Percentiles rank a stretch among this genome's conserved stretches.
Conservation (phyloP, 306 rosid species). For the Carpinus fangiana region DNA sequence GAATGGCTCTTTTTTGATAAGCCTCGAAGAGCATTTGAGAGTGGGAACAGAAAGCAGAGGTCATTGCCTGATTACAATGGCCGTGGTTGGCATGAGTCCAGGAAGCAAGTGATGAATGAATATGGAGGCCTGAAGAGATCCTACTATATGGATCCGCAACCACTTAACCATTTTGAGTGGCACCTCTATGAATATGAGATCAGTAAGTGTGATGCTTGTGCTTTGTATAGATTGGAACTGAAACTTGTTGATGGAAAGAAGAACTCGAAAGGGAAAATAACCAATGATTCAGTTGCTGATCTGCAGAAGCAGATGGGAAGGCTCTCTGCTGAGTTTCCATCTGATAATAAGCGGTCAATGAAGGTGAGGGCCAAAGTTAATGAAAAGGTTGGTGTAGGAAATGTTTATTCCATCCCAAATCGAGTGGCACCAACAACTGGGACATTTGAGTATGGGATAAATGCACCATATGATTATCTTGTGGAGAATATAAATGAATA, state of each 20-base stretch:
- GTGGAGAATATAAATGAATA: constrained; percentile 62
- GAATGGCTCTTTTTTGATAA: constrained; percentile 99
- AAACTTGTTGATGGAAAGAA: constrained; percentile 96
- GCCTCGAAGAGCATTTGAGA: constrained; percentile 98
- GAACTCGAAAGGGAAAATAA: constrained; percentile 64
- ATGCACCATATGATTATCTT: constrained; percentile 73
- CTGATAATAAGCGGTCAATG: constrained; percentile 70
- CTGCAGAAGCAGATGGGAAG: constrained; percentile 98
- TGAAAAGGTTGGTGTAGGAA: constrained; percentile 59
- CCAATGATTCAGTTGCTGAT: constrained; percentile 88
- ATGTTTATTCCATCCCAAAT: constrained; percentile 57
- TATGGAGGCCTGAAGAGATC: constrained; percentile 94
- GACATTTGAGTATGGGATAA: constrained; percentile 57
- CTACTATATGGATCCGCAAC: constrained; percentile 98
- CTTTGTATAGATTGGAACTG: constrained; percentile 86
- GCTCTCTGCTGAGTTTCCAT: constrained; percentile 90
- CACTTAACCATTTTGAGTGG: constrained; percentile 88
- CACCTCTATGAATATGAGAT: constrained; percentile 97
- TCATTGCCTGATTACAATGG: constrained; percentile 95
- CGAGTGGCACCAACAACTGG: constrained; percentile 57
- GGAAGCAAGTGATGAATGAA: constrained; percentile 98
- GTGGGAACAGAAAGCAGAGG: constrained; percentile 98
- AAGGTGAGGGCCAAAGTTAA: constrained; percentile 75
- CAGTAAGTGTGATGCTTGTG: constrained; percentile 88
- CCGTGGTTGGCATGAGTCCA: constrained; percentile 99